Evolutionary conservation across 164 flowering plant species (phyloP).

Genomic region (Liquidambar formosana): DNA sequence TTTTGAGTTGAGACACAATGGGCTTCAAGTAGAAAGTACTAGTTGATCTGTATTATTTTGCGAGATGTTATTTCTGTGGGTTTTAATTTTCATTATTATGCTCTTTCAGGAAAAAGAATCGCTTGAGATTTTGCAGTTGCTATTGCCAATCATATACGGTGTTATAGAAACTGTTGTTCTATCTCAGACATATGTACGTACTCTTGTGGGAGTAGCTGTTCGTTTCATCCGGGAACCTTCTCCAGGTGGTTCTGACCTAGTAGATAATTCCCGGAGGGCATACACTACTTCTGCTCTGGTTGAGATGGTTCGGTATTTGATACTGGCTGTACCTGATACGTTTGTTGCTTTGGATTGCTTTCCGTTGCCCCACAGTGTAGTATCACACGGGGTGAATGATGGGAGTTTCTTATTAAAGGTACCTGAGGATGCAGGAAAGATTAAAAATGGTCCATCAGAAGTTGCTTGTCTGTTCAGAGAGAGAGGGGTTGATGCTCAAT

Average conservation of each 20-base stretch:
- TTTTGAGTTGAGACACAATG: not conserved
- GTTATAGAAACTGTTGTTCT: conserved; percentile 64
- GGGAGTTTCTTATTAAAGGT: conserved; percentile 42
- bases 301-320: conserved; percentile 88
- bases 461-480: conserved; percentile 32
- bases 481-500: conserved; percentile 43
- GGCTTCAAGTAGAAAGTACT: not conserved
- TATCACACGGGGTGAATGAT: conserved; percentile 45
- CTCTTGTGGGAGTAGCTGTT: conserved; percentile 72
- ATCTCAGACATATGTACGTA: conserved; percentile 82
- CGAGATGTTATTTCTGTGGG: not conserved
- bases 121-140: conserved; percentile 66
- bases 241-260: conserved; percentile 65
- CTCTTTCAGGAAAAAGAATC: conserved; percentile 75
- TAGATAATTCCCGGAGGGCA: conserved; percentile 71
- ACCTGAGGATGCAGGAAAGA: conserved; percentile 44
- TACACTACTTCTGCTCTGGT: conserved; percentile 66
- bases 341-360: conserved; percentile 96
- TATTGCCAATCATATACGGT: conserved; percentile 80
- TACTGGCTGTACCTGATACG: conserved; percentile 90
- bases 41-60: not conserved
- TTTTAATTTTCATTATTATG: conserved; percentile 14
- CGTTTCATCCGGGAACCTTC: conserved; percentile 70
- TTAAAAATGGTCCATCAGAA: conserved; percentile 37
- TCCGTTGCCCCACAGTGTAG: conserved; percentile 69